phyloP scores from a whole-genome alignment of 2,329 filamentous ascomycete genomes.

The Gliomastix tumulicola region DNA sequence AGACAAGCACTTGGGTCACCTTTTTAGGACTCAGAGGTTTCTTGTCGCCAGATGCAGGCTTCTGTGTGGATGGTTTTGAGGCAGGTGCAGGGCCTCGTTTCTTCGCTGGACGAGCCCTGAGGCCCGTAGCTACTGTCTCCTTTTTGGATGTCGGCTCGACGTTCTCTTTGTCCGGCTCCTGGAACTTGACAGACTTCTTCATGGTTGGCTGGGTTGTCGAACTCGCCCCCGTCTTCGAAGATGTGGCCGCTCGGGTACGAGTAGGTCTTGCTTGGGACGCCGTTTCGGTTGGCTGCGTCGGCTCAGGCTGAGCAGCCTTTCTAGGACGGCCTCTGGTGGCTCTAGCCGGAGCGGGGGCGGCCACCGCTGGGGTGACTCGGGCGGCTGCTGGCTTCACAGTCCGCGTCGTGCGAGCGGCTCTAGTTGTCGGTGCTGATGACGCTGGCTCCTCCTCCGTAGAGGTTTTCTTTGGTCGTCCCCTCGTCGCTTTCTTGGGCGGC shows the following conservation, averaged over 20 bases:
- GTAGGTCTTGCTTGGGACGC: constrained; percentile 16
- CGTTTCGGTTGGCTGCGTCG: constrained; percentile 12
- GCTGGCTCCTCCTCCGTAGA: too few species aligned
- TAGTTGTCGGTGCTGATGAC: too few species aligned
- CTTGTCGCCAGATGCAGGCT: constrained; percentile 21
- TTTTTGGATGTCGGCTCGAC: constrained; percentile 36
- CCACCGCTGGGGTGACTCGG: not conserved
- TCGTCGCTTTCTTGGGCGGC: constrained; percentile 27
- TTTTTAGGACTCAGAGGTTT: constrained; percentile 59
- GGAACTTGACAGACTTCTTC: constrained; percentile 58
- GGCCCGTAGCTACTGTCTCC: constrained; percentile 22
- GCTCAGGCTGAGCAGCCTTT: constrained; percentile 23
- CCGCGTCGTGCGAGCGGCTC: too few species aligned
- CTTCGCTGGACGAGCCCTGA: constrained; percentile 37
- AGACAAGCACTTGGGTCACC: constrained; percentile 42
- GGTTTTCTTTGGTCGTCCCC: constrained; percentile 21
- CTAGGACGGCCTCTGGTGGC: constrained; percentile 27
- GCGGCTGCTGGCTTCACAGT: too few species aligned
- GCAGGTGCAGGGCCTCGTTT: constrained; percentile 8
- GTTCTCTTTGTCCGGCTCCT: constrained; percentile 61
- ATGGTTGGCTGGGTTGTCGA: constrained; percentile 32
- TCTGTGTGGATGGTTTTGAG: too few species aligned
- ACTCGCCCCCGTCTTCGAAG: not conserved
- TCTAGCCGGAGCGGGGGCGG: constrained; percentile 1
- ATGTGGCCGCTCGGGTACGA: constrained; percentile 17